These are phyloP conservation scores for Podila epigama DNA, from an alignment of 192 early-diverging fungal species.

Conservation along the genomic window DNA sequence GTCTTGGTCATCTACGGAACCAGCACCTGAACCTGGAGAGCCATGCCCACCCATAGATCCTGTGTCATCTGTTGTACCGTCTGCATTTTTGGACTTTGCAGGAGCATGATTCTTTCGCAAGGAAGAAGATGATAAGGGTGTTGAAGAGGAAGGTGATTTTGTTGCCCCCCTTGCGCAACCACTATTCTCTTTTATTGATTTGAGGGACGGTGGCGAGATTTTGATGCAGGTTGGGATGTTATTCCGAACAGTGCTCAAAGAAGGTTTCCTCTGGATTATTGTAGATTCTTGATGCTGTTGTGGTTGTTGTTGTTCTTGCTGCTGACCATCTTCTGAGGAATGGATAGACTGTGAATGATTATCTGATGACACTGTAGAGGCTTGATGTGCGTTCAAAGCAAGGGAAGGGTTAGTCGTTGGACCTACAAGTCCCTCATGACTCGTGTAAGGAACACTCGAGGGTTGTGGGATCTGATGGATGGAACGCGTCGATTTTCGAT, in stretches of 20 bases:
- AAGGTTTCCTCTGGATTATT: slow-evolving; percentile 13
- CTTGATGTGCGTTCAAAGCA: too few relatives aligned
- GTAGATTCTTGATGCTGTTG: neutral
- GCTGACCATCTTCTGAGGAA: too few relatives aligned
- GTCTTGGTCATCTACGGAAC: slow-evolving; percentile 11
- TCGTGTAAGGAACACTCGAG: too few relatives aligned
- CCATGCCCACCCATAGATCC: neutral
- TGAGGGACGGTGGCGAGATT: slow-evolving; percentile 12
- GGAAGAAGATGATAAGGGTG: neutral
- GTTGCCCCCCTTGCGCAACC: too few relatives aligned
- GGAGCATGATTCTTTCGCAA: neutral
- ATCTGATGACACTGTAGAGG: too few relatives aligned
- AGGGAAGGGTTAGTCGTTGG: too few relatives aligned
- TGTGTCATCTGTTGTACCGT: neutral
- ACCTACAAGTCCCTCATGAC: too few relatives aligned
- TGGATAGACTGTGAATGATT: too few relatives aligned
- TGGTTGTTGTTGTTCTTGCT: neutral
- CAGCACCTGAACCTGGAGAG: neutral
- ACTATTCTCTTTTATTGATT: too few relatives aligned
- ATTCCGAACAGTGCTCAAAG: slow-evolving; percentile 17
- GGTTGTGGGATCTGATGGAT: neutral
- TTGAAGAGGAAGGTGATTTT: neutral
- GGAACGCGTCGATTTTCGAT: slow-evolving; percentile 15
- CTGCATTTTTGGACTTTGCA: neutral
- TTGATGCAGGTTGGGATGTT: slow-evolving; percentile 28